These are phyloP conservation scores for Solanum hybrid DNA, from an alignment of 305 asterid genomes.

Conservation along the genomic window DNA sequence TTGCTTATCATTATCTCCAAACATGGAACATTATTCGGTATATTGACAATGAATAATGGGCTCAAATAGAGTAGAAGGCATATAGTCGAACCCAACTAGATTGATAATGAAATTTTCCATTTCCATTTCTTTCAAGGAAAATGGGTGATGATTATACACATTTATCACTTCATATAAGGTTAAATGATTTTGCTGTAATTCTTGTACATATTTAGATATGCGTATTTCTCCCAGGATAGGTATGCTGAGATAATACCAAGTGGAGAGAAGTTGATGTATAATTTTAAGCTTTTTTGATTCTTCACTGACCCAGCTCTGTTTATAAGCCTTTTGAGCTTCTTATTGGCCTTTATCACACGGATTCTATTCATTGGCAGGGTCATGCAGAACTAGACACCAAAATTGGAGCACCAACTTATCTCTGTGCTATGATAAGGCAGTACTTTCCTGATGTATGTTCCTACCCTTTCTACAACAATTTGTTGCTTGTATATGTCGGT, in stretches of 20 bases:
- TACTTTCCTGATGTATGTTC: conserved; percentile 52
- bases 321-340: not conserved
- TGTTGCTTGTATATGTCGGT: not conserved
- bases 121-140: not conserved
- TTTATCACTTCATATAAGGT: not conserved
- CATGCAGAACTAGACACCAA: conserved; percentile 80
- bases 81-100: not conserved
- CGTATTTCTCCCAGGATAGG: not conserved
- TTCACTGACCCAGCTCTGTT: not conserved
- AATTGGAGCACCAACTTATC: conserved; percentile 55
- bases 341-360: not conserved
- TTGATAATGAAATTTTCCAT: not conserved
- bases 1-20: not conserved
- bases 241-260: not conserved
- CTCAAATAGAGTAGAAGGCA: not conserved
- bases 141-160: not conserved
- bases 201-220: not conserved
- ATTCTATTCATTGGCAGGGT: conserved; percentile 30
- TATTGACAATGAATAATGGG: not conserved
- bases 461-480: not conserved
- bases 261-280: not conserved
- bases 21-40: not conserved
- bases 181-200: not conserved
- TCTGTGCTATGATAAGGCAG: conserved; percentile 55
- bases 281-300: not conserved